Evolutionary conservation across 2,329 filamentous ascomycete genomes (phyloP).

Genomic region (Sclerotinia sclerotiorum): DNA sequence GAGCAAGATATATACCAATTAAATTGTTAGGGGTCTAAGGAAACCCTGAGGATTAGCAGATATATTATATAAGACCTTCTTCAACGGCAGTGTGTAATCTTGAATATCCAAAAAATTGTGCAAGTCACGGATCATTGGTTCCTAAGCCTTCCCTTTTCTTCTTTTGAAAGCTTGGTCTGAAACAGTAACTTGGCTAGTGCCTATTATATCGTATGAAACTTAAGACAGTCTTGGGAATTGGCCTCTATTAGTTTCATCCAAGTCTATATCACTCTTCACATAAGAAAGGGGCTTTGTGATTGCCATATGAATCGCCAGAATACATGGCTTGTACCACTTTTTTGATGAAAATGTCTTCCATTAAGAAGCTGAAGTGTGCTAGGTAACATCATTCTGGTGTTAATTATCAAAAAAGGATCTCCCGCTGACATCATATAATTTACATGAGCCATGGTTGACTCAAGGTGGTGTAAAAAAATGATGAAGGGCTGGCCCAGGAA

Average conservation of each 20-base stretch:
- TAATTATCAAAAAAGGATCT: not conserved
- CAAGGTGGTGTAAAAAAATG: not conserved
- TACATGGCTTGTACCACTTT: not conserved
- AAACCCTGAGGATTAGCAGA: not conserved
- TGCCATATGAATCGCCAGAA: not conserved
- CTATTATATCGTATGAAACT: not conserved
- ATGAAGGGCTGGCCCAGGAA: not conserved
- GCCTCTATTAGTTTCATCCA: not conserved
- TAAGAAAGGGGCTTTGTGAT: not conserved
- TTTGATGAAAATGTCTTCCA: not conserved
- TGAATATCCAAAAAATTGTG: too few relatives aligned
- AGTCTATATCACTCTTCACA: not conserved
- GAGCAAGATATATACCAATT: too few relatives aligned
- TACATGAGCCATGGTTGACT: not conserved
- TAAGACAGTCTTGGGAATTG: not conserved
- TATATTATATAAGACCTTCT: too few relatives aligned
- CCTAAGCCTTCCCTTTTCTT: too few relatives aligned
- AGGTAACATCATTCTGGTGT: not conserved
- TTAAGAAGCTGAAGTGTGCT: not conserved
- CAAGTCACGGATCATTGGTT: not conserved
- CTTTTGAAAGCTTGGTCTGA: not conserved
- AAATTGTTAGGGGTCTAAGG: too few relatives aligned
- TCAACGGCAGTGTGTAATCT: too few relatives aligned
- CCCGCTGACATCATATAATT: conserved; percentile 7
- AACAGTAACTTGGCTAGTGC: not conserved